These are phyloP conservation scores for Crithidia brevicula DNA, from an alignment of 208 protist species.

Conservation along the genomic window DNA sequence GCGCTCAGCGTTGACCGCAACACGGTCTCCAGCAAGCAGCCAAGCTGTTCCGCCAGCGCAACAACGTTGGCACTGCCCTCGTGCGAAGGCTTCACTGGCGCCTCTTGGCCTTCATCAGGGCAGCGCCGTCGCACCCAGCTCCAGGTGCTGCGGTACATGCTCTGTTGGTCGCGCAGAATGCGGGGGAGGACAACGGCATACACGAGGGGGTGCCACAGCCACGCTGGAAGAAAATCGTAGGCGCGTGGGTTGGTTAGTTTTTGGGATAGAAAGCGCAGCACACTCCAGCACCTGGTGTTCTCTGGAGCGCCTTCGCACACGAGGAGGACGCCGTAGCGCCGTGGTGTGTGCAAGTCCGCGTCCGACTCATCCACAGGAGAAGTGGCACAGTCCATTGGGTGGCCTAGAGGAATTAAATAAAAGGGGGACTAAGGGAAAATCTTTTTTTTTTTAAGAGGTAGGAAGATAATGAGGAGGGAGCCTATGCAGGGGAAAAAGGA, in stretches of 20 bases:
- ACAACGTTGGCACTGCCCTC: not conserved
- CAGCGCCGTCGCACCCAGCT: not conserved
- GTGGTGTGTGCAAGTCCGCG: slow-evolving; percentile 39
- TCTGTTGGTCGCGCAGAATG: not conserved
- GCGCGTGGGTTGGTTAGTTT: slow-evolving; percentile 28
- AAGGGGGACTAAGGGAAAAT: no score
- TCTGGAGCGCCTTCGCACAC: slow-evolving; percentile 41
- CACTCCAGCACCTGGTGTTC: slow-evolving; percentile 18
- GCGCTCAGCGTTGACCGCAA: slow-evolving; percentile 1
- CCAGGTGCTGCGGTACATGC: slow-evolving; percentile 17
- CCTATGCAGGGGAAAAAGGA: no score
- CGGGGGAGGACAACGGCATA: slow-evolving; percentile 43
- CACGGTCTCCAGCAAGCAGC: slow-evolving; percentile 4
- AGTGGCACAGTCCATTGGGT: no score
- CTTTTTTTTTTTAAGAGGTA: no score
- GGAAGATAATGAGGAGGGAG: no score
- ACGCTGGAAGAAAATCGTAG: slow-evolving; percentile 34
- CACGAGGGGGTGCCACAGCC: slow-evolving; percentile 42
- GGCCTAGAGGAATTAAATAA: no score
- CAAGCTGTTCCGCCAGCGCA: slow-evolving; percentile 2
- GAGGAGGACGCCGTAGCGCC: slow-evolving; percentile 42
- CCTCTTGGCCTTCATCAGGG: no score
- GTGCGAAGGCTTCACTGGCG: not conserved
- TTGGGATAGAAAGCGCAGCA: slow-evolving; percentile 25
- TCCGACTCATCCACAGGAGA: no score